Conservation (phyloP, 2,329 filamentous ascomycete genomes). For the Pezicula neosporulosa region DNA sequence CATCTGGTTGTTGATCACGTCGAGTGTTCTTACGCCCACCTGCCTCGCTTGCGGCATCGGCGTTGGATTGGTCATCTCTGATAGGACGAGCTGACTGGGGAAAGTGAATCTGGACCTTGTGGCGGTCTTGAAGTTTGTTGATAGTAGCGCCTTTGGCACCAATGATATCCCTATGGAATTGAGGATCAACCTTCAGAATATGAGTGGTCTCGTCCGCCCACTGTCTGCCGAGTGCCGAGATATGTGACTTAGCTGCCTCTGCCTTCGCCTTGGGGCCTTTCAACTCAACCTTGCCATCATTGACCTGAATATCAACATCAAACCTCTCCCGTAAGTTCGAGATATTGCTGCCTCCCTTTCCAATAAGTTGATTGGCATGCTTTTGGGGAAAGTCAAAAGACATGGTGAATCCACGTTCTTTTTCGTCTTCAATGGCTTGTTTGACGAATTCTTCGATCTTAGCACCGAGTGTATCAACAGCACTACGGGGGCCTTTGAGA, state of each 20-base stretch:
- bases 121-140: constrained; percentile 86
- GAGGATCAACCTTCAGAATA: constrained; percentile 83
- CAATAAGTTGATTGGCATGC: constrained; percentile 80
- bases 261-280: constrained; percentile 96
- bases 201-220: constrained; percentile 90
- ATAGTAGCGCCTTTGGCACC: constrained; percentile 84
- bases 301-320: constrained; percentile 77
- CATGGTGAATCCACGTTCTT: constrained; percentile 83
- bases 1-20: constrained; percentile 75
- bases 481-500: constrained; percentile 72
- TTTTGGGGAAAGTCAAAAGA: constrained; percentile 94
- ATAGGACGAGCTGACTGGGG: constrained; percentile 63
- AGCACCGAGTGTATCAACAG: constrained; percentile 66
- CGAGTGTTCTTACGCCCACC: constrained; percentile 56
- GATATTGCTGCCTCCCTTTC: constrained; percentile 65
- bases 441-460: constrained; percentile 79
- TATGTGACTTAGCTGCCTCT: constrained; percentile 79
- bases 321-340: constrained; percentile 63
- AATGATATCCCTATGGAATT: constrained; percentile 93
- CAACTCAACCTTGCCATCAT: constrained; percentile 91
- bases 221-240: constrained; percentile 73
- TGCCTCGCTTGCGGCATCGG: constrained; percentile 66
- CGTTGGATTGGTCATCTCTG: constrained; percentile 67
- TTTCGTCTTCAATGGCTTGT: constrained; percentile 88
- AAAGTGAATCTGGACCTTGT: constrained; percentile 95